Base-by-base conservation (phyloP, 768 basidiomycete species). In the Suillus brevipes region DNA sequence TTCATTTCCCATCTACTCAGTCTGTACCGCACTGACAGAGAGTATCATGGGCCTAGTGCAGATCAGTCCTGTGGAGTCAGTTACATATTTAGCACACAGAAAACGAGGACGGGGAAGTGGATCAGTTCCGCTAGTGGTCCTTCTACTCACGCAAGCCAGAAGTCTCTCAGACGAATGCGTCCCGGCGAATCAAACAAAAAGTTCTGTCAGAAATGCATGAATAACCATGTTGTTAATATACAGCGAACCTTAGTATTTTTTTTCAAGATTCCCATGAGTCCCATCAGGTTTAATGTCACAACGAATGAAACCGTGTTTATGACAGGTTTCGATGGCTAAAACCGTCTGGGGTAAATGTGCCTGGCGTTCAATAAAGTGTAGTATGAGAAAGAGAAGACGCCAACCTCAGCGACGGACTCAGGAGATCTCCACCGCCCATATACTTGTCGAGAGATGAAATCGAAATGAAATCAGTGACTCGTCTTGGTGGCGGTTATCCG, bases 11-110 rank as follows among this genome's bases (percentile, higher is more conserved):
- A 59, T 63, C n/a, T 13, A 52, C 57, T 65, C 20, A 63, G 61
- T 55, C 66, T 52, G 23, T 55, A 40, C 7, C 58, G 66, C 52
- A 76, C 78, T 69, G 68, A 94, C 93, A 96, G 63, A 89, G 89
- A 34, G 94, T 95, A 78, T 99, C 95, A 78, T 98, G 95, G 25
- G 94, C 93, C 96, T 96, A 97, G 78, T 97, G 96, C 65, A 95
- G 84, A 82, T 95, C 91, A 64, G 94, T 92, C 62, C 92, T 94
- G 75, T 71, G 61, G 61, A 67, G 50, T 55, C 64, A 36, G 61
- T 68, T 68, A 59, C 61, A 68, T n/a, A 64, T 67, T 75, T 62
- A 74, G 71, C 62, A 60, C 60, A 55, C 12, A 49, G 52, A 14
- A 64, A 57, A 69, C 59, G 58, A 20, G 40, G 40, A 59, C 58